phyloP scores from a whole-genome alignment of 73 alveolate species.

The Paraurostyla sp. region DNA sequence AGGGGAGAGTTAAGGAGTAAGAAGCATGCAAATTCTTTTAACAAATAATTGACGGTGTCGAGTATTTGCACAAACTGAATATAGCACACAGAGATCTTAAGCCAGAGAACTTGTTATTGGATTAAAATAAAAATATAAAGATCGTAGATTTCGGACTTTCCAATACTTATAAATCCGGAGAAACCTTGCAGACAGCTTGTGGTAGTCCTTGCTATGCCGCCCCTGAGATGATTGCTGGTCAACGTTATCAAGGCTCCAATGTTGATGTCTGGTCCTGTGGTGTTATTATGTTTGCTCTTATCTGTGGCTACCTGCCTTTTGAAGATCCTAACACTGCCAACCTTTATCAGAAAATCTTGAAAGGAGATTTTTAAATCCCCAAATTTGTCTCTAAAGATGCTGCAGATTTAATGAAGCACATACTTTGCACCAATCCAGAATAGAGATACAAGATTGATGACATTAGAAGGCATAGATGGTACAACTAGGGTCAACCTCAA shows the following conservation, averaged over 20 bases:
- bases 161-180: slow-evolving; percentile 90
- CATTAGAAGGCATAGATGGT: slow-evolving; percentile 93
- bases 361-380: slow-evolving; percentile 92
- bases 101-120: slow-evolving; percentile 96
- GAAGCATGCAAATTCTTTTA: slow-evolving; percentile 95
- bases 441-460: slow-evolving; percentile 89
- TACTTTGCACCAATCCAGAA: slow-evolving; percentile 90
- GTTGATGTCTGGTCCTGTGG: slow-evolving; percentile 98
- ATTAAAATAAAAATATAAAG: slow-evolving; percentile 87
- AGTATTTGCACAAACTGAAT: slow-evolving; percentile 88
- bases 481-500: slow-evolving; percentile 74
- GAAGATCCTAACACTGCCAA: slow-evolving; percentile 91
- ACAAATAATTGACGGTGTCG: slow-evolving; percentile 93
- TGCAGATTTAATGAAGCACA: slow-evolving; percentile 84
- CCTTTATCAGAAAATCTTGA: slow-evolving; percentile 89
- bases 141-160: slow-evolving; percentile 97
- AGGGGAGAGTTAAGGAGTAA: slow-evolving; percentile 87
- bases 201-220: slow-evolving; percentile 99
- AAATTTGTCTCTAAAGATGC: slow-evolving; percentile 88
- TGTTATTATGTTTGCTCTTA: slow-evolving; percentile 92
- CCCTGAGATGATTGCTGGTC: slow-evolving; percentile 98
- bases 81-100: slow-evolving; percentile 97
- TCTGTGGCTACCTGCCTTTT: slow-evolving; percentile 97
- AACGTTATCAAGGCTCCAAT: slow-evolving; percentile 89
- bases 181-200: slow-evolving; percentile 94